Evolutionary conservation across 768 basidiomycete genomes (phyloP), one percentile per base, ranked within the genome.

Genomic region (Exidia glandulosa): DNA sequence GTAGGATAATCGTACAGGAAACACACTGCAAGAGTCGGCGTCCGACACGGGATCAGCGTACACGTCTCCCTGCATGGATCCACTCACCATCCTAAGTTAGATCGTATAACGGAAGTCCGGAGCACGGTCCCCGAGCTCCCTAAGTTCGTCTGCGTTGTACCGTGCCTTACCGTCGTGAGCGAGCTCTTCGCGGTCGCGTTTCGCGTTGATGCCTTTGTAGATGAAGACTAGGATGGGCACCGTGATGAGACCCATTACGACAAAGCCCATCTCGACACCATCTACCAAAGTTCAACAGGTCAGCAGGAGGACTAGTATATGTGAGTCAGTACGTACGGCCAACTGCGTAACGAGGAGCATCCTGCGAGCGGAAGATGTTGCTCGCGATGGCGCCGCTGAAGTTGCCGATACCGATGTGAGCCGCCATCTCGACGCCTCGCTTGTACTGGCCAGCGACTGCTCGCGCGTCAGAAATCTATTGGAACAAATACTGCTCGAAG

Each of bases 381-480:
- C 77, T 76, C 2, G 85, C 81, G 57, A 87, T 81, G 0, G 81
- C 82, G 1, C 85, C 86, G 30, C 79, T 72, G 61, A 87, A 80
- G 65, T 86, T 85, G 0, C 84, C 85, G 23, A 86, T 75, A 6
- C 83, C 82, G 30, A 86, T 82, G n/a, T 87, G 82, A 29, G 87
- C 57, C 0, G 84, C 85, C 78, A 88, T 81, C 2, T 82, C 85
- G 12, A 84, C 74, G 16, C 71, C 86, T 3, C 86, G 84, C 67
- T 87, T 88, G 67, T 84, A 87, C 61, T 85, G 83, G 0, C 86
- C 86, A 0, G 79, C 71, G 12, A 86, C 41, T 45, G 41, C 23
- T 23, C 16, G 10, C 41, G 10, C 6, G 9, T 45, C 19, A 19
- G 7, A 36, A 16, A 45, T 2, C 19, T 13, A 10, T 14, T 14